Evolutionary conservation across 495 filamentous ascomycete species (phyloP), one percentile per base, ranked within the genome.

Genomic region (Trichoderma parareesei): DNA sequence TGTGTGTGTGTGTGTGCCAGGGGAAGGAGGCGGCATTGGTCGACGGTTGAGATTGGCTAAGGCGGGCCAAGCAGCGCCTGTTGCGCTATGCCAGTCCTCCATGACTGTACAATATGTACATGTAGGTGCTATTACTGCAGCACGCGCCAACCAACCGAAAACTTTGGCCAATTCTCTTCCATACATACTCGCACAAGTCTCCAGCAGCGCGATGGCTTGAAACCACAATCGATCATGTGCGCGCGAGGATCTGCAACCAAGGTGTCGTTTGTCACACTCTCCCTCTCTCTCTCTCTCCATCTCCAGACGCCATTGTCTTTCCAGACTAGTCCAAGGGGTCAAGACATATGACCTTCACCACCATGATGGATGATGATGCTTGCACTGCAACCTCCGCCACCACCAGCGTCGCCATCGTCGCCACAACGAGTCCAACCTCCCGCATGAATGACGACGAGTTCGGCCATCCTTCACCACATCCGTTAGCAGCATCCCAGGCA

Each of bases 21-120:
- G 6, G 40, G 40, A 11, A 49, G 46, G 46, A 49, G n/a, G n/a
- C 16, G 16, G 16, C 16, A 18, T 49, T 16, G 46, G n/a, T n/a
- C n/a, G n/a, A n/a, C n/a, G n/a, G n/a, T n/a, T n/a, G n/a, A n/a
- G n/a, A n/a, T n/a, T n/a, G n/a, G n/a, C n/a, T n/a, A n/a, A n/a
- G n/a, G n/a, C n/a, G n/a, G n/a, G n/a, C n/a, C n/a, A n/a, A 49
- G 46, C 46, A 49, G 46, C 46, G 46, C 46, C 46, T 49, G 27
- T 27, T 27, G 27, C 27, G 27, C 27, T 27, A 27, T 27, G 27
- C 27, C 27, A 27, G 1, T 27, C 2, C 27, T 27, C 27, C 27
- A 27, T 27, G 0, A 27, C 27, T 27, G 27, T 27, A n/a, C n/a
- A n/a, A n/a, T n/a, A n/a, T n/a, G n/a, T n/a, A n/a, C n/a, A 49